These are phyloP conservation scores for Fraxinus greggii DNA, from an alignment of 305 asterid species.

Conservation along the genomic window DNA sequence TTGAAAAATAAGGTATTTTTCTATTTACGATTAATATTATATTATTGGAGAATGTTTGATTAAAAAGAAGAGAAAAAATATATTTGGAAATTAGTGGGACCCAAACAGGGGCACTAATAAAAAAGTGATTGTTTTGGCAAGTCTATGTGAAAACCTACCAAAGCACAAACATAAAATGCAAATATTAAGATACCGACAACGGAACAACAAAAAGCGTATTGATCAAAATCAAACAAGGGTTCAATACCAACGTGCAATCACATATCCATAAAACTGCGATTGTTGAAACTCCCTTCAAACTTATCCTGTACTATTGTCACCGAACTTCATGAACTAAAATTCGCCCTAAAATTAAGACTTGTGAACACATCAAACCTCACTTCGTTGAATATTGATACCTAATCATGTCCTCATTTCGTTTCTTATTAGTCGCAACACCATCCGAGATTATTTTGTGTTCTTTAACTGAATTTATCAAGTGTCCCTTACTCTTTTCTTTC, in stretches of 20 bases:
- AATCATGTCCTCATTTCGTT: background rate
- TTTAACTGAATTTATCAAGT: too few relatives aligned
- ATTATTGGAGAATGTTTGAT: too few relatives aligned
- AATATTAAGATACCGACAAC: background rate
- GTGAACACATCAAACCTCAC: background rate
- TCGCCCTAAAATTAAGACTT: background rate
- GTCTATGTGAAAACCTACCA: background rate
- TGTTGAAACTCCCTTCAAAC: background rate
- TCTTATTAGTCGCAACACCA: background rate
- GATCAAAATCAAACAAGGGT: background rate
- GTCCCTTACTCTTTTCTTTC: background rate
- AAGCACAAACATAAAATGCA: background rate
- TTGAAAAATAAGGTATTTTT: too few relatives aligned
- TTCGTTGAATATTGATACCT: background rate
- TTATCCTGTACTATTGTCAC: background rate
- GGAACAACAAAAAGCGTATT: background rate
- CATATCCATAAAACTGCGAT: background rate
- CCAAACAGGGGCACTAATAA: too few relatives aligned
- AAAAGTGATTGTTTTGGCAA: background rate
- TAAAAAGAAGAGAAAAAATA: too few relatives aligned
- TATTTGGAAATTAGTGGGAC: too few relatives aligned
- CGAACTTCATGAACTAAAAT: background rate
- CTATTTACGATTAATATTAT: too few relatives aligned
- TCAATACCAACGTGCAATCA: background rate
- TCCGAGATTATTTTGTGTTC: too few relatives aligned